Percentiles rank a stretch among this genome's conserved stretches.
These are phyloP conservation scores for Sparassis latifolia DNA, from an alignment of 1,284 basidiomycete species.

Conservation along the genomic window DNA sequence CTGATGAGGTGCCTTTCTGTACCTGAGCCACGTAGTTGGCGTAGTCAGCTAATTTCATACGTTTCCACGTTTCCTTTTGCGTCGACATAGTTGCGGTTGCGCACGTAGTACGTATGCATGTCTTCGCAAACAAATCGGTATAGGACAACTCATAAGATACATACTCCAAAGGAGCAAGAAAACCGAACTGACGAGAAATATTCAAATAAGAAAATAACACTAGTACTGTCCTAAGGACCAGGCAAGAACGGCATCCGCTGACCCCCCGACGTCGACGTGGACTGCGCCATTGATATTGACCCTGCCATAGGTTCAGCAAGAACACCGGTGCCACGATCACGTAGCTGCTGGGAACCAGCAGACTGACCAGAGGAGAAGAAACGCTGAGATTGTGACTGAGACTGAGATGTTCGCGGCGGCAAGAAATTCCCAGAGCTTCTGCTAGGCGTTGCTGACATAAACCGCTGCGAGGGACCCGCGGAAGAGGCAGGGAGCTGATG, in stretches of 20 bases:
- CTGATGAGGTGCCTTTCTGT: too few species aligned
- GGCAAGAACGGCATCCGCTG: conserved; percentile 16
- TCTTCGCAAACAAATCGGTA: too few species aligned
- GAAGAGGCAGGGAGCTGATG: conserved; percentile 8
- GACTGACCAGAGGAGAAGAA: conserved; percentile 5
- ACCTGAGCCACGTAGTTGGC: too few species aligned
- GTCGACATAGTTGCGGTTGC: too few species aligned
- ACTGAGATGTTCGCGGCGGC: conserved; percentile 9
- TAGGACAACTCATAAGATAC: too few species aligned
- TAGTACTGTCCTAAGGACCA: neutral
- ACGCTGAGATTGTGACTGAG: conserved; percentile 5
- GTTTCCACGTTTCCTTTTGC: too few species aligned
- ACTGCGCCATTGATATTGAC: conserved; percentile 2
- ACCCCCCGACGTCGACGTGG: conserved; percentile 8
- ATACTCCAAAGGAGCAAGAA: too few species aligned
- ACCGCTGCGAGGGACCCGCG: neutral
- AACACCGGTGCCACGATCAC: conserved; percentile 3
- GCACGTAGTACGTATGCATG: too few species aligned
- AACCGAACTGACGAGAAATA: too few species aligned
- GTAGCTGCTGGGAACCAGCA: conserved; percentile 2
- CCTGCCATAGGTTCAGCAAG: conserved; percentile 1
- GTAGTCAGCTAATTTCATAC: too few species aligned
- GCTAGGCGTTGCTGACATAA: too few species aligned
- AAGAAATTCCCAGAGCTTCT: conserved; percentile 12
- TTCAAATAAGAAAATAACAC: too few species aligned